Conservation (phyloP, 768 basidiomycete species). For the Mycena indigotica region DNA sequence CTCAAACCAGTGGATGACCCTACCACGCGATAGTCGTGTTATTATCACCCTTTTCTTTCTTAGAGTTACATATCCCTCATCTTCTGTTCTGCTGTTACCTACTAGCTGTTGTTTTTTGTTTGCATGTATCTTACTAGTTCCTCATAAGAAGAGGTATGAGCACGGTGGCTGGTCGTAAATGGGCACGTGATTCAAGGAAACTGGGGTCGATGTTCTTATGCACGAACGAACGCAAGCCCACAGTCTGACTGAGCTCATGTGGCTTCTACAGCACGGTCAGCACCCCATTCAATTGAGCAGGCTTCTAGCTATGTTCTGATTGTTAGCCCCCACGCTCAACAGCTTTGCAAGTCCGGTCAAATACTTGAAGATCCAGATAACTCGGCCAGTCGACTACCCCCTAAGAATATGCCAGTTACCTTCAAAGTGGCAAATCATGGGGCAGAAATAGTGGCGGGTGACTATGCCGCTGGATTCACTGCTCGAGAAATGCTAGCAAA, state of each 20-base stretch:
- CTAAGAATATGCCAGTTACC: constrained; percentile 12
- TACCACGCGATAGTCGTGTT: neutral
- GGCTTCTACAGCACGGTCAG: no score
- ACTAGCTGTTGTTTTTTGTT: neutral
- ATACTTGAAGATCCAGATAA: neutral
- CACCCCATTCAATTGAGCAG: no score
- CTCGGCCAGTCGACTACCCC: no score
- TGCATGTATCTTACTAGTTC: no score
- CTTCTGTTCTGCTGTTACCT: neutral
- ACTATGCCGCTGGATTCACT: neutral
- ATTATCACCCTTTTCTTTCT: neutral
- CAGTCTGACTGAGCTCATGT: no score
- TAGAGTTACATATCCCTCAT: neutral
- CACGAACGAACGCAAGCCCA: no score
- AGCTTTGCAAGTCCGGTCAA: neutral
- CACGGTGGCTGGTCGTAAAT: no score
- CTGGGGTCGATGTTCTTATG: no score
- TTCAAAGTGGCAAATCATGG: constrained; percentile 7
- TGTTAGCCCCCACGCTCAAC: neutral
- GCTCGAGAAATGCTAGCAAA: neutral
- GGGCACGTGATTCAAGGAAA: no score
- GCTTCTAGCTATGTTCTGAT: neutral
- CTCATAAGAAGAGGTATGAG: no score
- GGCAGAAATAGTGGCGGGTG: neutral
- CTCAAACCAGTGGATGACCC: constrained; percentile 22